phyloP scores from a whole-genome alignment of 495 filamentous ascomycete species.

The Xylaria nigripes region DNA sequence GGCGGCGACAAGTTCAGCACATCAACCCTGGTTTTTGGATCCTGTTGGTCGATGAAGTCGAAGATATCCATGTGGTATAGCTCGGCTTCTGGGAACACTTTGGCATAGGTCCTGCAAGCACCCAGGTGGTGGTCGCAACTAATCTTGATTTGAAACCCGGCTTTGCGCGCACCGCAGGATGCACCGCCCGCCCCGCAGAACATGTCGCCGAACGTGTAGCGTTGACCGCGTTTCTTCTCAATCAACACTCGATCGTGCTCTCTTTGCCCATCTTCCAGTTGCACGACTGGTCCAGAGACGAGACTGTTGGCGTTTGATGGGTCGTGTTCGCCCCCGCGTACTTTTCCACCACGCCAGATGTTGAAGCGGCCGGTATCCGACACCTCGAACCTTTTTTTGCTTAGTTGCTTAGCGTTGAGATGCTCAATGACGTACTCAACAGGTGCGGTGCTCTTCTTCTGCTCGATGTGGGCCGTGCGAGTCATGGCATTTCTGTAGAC shows the following conservation, averaged over 20 bases:
- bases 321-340: conserved; percentile 29
- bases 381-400: conserved; percentile 14
- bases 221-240: conserved; percentile 23
- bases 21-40: conserved; percentile 43
- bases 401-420: conserved; percentile 20
- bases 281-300: not conserved
- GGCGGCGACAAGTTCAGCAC: conserved; percentile 76
- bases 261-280: not conserved
- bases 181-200: conserved; percentile 75
- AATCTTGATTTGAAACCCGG: conserved; percentile 52
- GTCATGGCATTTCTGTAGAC: conserved; percentile 16
- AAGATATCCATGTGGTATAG: conserved; percentile 40
- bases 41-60: conserved; percentile 35
- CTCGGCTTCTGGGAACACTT: conserved; percentile 49
- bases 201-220: conserved; percentile 60
- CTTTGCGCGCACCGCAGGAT: conserved; percentile 56
- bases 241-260: conserved; percentile 3
- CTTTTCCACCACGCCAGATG: conserved; percentile 32
- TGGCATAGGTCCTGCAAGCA: conserved; percentile 49
- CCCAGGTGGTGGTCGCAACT: conserved; percentile 52
- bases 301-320: not conserved
- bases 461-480: conserved; percentile 1
- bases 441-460: conserved; percentile 10
- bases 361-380: conserved; percentile 20
- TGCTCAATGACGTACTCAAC: conserved; percentile 26